These are phyloP conservation scores for Penicillium sp. DNA, from an alignment of 2,329 filamentous ascomycete species.

Conservation along the genomic window DNA sequence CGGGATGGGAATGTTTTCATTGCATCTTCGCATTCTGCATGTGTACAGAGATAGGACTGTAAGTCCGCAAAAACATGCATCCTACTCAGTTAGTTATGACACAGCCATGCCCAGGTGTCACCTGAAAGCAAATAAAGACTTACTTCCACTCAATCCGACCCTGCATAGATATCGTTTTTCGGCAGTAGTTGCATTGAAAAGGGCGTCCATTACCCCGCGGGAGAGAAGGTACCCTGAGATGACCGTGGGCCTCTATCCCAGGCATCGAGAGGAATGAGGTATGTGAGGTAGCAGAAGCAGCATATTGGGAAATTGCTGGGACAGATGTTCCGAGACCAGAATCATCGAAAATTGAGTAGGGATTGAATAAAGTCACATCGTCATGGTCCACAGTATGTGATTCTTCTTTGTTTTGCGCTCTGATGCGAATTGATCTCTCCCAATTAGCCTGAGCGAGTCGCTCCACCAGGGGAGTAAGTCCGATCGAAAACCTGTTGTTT, in stretches of 20 bases:
- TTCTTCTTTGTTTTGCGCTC: not conserved
- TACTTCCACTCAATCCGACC: too few species aligned
- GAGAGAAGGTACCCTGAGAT: too few species aligned
- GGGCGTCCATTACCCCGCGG: too few species aligned
- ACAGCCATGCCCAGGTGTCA: too few species aligned
- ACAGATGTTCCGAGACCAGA: not conserved
- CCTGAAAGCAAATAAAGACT: too few species aligned
- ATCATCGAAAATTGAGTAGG: not conserved
- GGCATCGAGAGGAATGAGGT: too few species aligned
- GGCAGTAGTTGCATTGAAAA: too few species aligned
- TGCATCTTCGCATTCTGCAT: constrained; percentile 1
- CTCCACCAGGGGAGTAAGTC: not conserved
- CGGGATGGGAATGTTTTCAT: constrained; percentile 8
- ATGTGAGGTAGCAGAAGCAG: not conserved
- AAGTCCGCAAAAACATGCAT: constrained; percentile 10
- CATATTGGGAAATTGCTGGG: not conserved
- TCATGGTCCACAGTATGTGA: too few species aligned
- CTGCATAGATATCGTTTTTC: too few species aligned
- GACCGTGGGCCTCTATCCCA: too few species aligned
- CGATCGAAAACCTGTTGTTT: not conserved
- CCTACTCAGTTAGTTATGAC: not conserved
- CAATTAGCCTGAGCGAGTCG: constrained; percentile 9
- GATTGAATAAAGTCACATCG: constrained; percentile 5
- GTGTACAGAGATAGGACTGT: constrained; percentile 11
- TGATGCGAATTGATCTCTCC: constrained; percentile 8